Evolutionary conservation across 345 rosid species (phyloP).

Genomic region (Eucalyptus regnans): DNA sequence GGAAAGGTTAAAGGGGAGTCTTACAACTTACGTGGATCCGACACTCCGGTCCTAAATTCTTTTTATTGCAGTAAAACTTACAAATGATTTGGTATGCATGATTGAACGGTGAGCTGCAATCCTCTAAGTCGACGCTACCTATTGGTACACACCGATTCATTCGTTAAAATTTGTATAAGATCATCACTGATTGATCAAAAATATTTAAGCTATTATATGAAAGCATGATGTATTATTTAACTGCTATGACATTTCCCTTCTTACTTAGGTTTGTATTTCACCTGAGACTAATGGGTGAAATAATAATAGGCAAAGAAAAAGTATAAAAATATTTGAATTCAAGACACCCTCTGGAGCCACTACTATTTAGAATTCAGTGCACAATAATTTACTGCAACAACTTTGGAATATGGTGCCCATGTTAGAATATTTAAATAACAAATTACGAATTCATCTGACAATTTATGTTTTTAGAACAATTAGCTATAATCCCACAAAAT

Average conservation of each 20-base stretch:
- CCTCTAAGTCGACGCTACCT: neutral
- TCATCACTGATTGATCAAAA: neutral
- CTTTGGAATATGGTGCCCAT: neutral
- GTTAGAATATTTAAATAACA: too few species aligned
- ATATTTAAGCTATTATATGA: neutral
- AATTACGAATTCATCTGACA: too few species aligned
- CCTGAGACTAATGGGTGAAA: neutral
- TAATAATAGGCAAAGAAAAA: neutral
- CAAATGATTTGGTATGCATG: neutral
- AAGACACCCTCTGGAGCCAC: neutral
- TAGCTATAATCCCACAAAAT: neutral
- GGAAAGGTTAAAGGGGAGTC: neutral
- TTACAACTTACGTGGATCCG: neutral
- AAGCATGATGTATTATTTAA: neutral
- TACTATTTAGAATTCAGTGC: neutral
- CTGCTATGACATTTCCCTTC: neutral
- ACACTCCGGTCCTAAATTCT: neutral
- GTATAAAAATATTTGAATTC: too few species aligned
- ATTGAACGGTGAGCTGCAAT: neutral
- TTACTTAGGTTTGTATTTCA: neutral
- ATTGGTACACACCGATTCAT: neutral
- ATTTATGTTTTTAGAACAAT: too few species aligned
- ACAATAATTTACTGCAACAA: neutral
- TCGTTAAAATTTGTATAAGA: neutral
- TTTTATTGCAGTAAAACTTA: neutral